These are phyloP conservation scores for Leptodontidium sp. DNA, from an alignment of 2,329 filamentous ascomycete species.

Conservation along the genomic window DNA sequence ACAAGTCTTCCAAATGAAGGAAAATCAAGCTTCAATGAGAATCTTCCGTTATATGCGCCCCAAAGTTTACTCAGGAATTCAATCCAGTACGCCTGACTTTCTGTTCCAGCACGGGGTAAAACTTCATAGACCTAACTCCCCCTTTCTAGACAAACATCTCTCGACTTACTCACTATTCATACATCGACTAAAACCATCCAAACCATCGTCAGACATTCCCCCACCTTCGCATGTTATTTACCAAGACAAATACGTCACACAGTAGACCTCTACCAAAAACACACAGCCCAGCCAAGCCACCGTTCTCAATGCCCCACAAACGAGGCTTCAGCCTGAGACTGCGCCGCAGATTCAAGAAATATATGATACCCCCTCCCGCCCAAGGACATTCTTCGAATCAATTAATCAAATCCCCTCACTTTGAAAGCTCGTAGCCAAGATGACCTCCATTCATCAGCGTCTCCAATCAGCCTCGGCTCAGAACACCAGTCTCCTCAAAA, in stretches of 20 bases:
- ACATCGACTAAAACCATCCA: neutral
- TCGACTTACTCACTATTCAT: neutral
- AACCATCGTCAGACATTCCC: neutral
- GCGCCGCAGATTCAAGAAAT: conserved; percentile 14
- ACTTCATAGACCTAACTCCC: no score
- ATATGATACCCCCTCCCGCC: no score
- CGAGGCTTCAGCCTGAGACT: conserved; percentile 3
- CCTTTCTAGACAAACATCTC: no score
- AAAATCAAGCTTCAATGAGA: no score
- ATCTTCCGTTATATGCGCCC: no score
- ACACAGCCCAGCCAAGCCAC: conserved; percentile 24
- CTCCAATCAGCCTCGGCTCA: conserved; percentile 52
- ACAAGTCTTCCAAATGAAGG: no score
- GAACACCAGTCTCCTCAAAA: conserved; percentile 55
- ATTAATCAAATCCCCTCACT: neutral
- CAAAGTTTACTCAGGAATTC: no score
- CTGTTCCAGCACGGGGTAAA: no score
- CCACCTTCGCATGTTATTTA: neutral
- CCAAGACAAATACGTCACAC: neutral
- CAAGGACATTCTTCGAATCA: neutral
- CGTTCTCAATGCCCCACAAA: neutral
- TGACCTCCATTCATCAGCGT: conserved; percentile 39
- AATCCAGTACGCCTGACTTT: no score
- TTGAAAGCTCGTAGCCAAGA: neutral
- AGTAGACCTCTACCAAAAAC: conserved; percentile 1